phyloP scores from a whole-genome alignment of 1,284 basidiomycete species.

The Tremellales sp. region DNA sequence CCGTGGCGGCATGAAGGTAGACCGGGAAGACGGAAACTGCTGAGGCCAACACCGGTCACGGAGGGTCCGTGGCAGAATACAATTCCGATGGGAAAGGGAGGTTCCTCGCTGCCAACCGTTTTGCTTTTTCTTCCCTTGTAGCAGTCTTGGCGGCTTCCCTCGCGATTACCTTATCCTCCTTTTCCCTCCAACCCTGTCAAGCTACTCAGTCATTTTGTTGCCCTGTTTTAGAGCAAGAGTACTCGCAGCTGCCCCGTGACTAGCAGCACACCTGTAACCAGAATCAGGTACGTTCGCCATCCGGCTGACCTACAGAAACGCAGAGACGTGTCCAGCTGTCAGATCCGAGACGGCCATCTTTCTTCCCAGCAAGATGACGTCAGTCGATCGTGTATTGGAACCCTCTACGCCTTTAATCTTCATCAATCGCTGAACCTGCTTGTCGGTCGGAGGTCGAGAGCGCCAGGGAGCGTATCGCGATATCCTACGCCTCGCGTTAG shows the following conservation, averaged over 20 bases:
- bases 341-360: constrained; percentile 12
- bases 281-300: background rate
- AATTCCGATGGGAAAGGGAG: constrained; percentile 18
- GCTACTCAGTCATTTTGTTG: background rate
- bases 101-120: constrained; percentile 10
- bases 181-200: constrained; percentile 9
- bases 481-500: constrained; percentile 51
- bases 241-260: constrained; percentile 33
- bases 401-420: constrained; percentile 52
- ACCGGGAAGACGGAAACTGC: too few relatives aligned
- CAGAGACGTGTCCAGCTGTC: constrained; percentile 25
- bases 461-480: constrained; percentile 72
- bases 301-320: constrained; percentile 22
- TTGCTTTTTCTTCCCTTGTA: constrained; percentile 16
- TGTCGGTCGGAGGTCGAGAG: constrained; percentile 58
- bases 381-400: constrained; percentile 1
- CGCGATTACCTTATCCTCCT: constrained; percentile 11
- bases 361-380: constrained; percentile 20
- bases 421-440: constrained; percentile 62
- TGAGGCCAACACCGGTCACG: too few relatives aligned
- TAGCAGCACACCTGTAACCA: constrained; percentile 19
- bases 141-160: constrained; percentile 4
- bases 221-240: background rate
- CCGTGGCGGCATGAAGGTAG: too few relatives aligned
- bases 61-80: too few relatives aligned